Evolutionary conservation across 2,329 filamentous ascomycete species (phyloP).

Genomic region (Pleurostoma richardsiae): DNA sequence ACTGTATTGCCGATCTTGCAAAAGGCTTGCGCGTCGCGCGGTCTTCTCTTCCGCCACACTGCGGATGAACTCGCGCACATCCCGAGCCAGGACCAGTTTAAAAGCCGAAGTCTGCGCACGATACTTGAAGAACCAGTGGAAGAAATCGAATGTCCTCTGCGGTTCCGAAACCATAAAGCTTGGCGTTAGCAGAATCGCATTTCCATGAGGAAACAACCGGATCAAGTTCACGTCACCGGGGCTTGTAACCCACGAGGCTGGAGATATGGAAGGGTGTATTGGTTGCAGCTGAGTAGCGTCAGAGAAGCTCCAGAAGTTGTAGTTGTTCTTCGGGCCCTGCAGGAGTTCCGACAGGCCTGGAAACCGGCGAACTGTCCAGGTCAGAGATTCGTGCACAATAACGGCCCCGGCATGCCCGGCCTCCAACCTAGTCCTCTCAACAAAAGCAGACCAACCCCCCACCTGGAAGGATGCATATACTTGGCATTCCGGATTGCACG

Average conservation of each 20-base stretch:
- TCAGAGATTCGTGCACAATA: conserved; percentile 39
- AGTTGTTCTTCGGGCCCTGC: conserved; percentile 16
- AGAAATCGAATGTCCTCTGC: conserved; percentile 24
- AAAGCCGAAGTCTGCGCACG: conserved; percentile 13
- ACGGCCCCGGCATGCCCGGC: conserved; percentile 18
- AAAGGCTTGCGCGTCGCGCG: conserved; percentile 11
- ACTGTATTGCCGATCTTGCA: neutral
- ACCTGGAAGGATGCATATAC: conserved; percentile 33
- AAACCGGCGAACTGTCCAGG: conserved; percentile 31
- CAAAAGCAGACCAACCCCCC: conserved; percentile 44
- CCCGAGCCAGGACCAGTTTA: conserved; percentile 27
- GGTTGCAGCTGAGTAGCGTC: conserved; percentile 22
- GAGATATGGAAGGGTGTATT: conserved; percentile 21
- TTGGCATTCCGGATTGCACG: conserved; percentile 30
- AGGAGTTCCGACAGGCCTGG: conserved; percentile 30
- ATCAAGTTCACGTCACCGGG: conserved; percentile 29
- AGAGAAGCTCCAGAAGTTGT: conserved; percentile 34
- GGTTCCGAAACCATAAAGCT: conserved; percentile 45
- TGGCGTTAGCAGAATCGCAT: conserved; percentile 41
- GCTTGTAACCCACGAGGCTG: conserved; percentile 4
- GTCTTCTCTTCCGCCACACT: conserved; percentile 27
- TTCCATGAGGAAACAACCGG: conserved; percentile 37
- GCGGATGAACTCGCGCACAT: conserved; percentile 28
- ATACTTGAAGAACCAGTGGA: conserved; percentile 32
- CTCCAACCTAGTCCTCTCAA: conserved; percentile 14